These are phyloP conservation scores for Cercospora zeina DNA, from an alignment of 2,329 filamentous ascomycete genomes.

Conservation along the genomic window DNA sequence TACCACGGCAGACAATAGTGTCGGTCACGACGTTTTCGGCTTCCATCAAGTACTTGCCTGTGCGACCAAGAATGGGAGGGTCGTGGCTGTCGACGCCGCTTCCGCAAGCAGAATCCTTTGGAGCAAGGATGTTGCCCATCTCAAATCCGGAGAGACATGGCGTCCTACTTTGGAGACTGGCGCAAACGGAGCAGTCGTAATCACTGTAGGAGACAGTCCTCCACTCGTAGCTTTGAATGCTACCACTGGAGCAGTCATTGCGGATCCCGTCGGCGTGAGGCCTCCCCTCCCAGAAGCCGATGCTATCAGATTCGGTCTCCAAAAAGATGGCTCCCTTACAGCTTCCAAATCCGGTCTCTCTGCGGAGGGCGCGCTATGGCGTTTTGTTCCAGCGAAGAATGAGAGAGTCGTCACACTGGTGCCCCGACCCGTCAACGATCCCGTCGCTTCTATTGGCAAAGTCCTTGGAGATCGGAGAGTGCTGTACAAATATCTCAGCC, in stretches of 20 bases:
- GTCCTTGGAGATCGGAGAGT: conserved; percentile 91
- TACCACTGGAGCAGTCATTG: conserved; percentile 34
- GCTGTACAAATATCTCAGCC: conserved; percentile 94
- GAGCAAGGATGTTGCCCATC: conserved; percentile 65
- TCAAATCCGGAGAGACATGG: conserved; percentile 59
- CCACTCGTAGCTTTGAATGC: conserved; percentile 56
- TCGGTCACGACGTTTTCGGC: conserved; percentile 75
- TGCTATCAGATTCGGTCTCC: conserved; percentile 33
- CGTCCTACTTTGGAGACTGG: conserved; percentile 35
- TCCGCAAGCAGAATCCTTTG: conserved; percentile 73
- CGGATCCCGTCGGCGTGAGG: conserved; percentile 12
- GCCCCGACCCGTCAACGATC: conserved; percentile 72
- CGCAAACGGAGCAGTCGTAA: conserved; percentile 45
- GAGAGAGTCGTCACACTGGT: conserved; percentile 70
- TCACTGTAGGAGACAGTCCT: conserved; percentile 36
- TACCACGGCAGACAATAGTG: conserved; percentile 44
- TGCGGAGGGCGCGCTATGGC: conserved; percentile 57
- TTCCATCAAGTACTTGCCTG: conserved; percentile 83
- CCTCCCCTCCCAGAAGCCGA: conserved; percentile 12
- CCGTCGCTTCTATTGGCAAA: conserved; percentile 89
- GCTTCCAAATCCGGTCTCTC: conserved; percentile 27
- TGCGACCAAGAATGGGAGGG: conserved; percentile 73
- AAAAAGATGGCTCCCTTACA: conserved; percentile 31
- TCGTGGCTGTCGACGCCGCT: conserved; percentile 78
- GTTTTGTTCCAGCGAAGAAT: conserved; percentile 64